phyloP scores from a whole-genome alignment of 2,329 filamentous ascomycete genomes.

The Colletotrichum eremochloae region DNA sequence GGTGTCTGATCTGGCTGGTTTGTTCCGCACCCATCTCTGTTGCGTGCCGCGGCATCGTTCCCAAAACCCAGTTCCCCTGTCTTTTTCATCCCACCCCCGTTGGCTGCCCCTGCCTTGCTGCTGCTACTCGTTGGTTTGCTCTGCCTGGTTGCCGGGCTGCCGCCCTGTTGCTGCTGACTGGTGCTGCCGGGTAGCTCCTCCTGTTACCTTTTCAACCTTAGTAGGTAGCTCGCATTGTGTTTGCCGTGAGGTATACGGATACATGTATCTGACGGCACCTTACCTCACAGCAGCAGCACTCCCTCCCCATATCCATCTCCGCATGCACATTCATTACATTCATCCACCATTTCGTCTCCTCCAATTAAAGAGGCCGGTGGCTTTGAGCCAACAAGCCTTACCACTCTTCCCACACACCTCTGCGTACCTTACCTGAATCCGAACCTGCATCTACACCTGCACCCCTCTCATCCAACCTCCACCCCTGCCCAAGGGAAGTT shows the following conservation, averaged over 20 bases:
- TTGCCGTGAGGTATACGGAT: not conserved
- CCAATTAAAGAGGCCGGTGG: conserved; percentile 11
- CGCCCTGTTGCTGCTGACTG: not conserved
- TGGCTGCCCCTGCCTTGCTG: not conserved
- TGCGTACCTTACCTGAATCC: conserved; percentile 9
- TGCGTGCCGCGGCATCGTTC: conserved; percentile 24
- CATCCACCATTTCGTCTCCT: not conserved
- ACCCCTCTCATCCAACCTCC: not conserved
- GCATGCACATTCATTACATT: not conserved
- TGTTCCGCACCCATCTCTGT: conserved; percentile 16
- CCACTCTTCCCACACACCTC: not conserved
- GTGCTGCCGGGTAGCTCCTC: not conserved
- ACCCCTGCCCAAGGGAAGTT: conserved; percentile 37
- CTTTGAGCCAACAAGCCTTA: conserved; percentile 26
- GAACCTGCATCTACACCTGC: not conserved
- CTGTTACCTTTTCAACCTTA: not conserved
- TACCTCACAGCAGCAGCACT: not conserved
- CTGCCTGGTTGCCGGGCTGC: not conserved
- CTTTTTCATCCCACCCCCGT: too few relatives aligned
- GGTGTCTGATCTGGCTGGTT: conserved; percentile 5
- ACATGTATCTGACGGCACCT: not conserved
- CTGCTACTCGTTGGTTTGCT: not conserved
- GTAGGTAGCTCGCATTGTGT: not conserved
- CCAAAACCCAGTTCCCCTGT: conserved; percentile 26
- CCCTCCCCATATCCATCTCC: not conserved